Base-by-base conservation (phyloP, 2,329 filamentous ascomycete species). In the Talaromyces verruculosus region DNA sequence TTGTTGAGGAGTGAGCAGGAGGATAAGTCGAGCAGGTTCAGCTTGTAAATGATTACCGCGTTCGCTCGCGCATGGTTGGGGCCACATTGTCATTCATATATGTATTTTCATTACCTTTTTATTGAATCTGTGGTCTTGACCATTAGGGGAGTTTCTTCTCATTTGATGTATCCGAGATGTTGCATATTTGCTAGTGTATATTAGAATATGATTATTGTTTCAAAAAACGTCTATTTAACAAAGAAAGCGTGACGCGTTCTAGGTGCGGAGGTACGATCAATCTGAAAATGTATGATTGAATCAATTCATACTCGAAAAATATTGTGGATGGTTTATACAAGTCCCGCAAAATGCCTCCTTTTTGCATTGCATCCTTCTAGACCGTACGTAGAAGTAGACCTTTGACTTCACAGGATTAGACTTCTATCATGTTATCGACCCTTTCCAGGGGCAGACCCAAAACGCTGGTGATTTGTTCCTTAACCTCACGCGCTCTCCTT, bases 1-100 rank as follows among this genome's bases (percentile, higher is more conserved):
- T 76, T 93, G n/a, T 41, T 66, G 35, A 30, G 59, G 43, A 30
- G 49, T 22, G 55, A 65, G 35, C 60, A 53, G 17, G 30, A 53
- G 11, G 28, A 58, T 55, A 63, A 63, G 22, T 70, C 87, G 43
- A 51, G 22, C 22, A 58, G 30, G 43, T 66, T 66, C 39, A 89
- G 7, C 79, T 87, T 63, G 72, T 71, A 57, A 35, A 65, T 55
- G 49, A 33, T 19, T 15, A 33, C 10, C 11, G 25, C 5, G 25
- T 51, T 30, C 47, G 25, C 25, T 51, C 5, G 17, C 49, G 15
- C 15, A 30, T 33, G 49, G 49, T 39, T 37, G 19, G 2, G 30
- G 11, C 11, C 33, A 35, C n/a, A 15, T 57, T 57, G 51, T 6
- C 51, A 57, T 57, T 57, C 53, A 39, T 22, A 57, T 37, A 57